Percentiles rank a stretch among this genome's conserved stretches.
Evolutionary conservation across 257 asterid genomes (phyloP).

Genomic region (Solanum stenotomum): DNA sequence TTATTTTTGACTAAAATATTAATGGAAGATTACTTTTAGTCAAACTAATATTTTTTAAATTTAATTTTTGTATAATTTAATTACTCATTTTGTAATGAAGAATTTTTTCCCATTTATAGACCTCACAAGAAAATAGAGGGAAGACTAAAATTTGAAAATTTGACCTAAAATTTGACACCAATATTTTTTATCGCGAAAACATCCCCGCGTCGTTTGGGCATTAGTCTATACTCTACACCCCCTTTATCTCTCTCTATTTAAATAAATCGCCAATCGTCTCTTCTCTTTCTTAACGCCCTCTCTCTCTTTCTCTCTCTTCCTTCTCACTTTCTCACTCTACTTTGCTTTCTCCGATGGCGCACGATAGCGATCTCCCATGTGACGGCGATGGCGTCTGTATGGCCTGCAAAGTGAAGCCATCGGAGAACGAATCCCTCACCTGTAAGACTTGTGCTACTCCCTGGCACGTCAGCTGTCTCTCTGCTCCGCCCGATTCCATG

Average conservation of each 20-base stretch:
- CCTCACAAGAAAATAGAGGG: background rate
- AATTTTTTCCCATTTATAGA: background rate
- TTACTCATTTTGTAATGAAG: background rate
- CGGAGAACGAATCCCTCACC: constrained; percentile 36
- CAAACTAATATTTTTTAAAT: background rate
- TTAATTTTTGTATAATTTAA: background rate
- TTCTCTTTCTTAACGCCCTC: background rate
- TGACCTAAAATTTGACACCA: background rate
- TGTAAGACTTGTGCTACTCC: constrained; percentile 77
- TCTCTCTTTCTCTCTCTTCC: background rate
- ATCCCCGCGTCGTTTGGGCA: background rate
- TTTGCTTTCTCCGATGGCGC: constrained; percentile 34
- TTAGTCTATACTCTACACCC: background rate
- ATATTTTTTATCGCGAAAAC: background rate
- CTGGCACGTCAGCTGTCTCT: constrained; percentile 72
- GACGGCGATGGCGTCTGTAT: constrained; percentile 84
- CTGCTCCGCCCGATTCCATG: constrained; percentile 37
- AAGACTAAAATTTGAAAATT: background rate
- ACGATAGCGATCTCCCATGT: constrained; percentile 60
- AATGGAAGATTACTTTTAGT: background rate
- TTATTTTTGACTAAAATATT: background rate
- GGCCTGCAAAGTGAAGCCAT: constrained; percentile 53
- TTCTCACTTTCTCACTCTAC: background rate
- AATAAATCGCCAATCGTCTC: background rate
- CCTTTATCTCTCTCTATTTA: background rate